Percentiles rank a stretch among this genome's conserved stretches.
phyloP scores from a whole-genome alignment of 257 asterid species.

The Gentiana dahurica region DNA sequence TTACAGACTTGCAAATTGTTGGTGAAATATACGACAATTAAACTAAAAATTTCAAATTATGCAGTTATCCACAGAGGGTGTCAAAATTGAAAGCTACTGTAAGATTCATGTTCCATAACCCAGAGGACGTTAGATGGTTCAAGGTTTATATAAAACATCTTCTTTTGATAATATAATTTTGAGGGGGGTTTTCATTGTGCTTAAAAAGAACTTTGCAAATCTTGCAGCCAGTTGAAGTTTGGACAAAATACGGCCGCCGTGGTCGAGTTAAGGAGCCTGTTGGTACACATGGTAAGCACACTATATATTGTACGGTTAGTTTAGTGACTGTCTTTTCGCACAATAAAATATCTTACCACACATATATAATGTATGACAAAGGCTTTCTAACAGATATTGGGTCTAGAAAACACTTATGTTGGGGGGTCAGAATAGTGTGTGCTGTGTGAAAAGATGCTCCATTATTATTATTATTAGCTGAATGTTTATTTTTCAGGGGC shows the following conservation, averaged over 20 bases:
- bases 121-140: constrained; percentile 99
- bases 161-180: not conserved
- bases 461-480: no score
- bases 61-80: constrained; percentile 97
- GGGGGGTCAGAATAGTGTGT: no score
- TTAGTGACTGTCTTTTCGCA: not conserved
- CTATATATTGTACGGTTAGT: not conserved
- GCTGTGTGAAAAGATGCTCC: no score
- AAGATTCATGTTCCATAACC: constrained; percentile 89
- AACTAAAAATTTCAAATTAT: constrained; percentile 11
- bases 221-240: constrained; percentile 87
- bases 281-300: constrained; percentile 84
- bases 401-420: no score
- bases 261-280: constrained; percentile 96
- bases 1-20: not conserved
- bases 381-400: no score
- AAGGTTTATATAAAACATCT: constrained; percentile 36
- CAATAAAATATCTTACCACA: no score
- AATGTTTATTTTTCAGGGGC: constrained; percentile 42
- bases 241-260: constrained; percentile 89
- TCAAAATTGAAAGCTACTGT: constrained; percentile 87
- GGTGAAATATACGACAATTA: constrained; percentile 2
- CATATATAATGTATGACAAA: no score
- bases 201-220: not conserved
- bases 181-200: not conserved